These are phyloP conservation scores for Pseudocercospora eumusae DNA, from an alignment of 2,329 filamentous ascomycete genomes.

Conservation along the genomic window DNA sequence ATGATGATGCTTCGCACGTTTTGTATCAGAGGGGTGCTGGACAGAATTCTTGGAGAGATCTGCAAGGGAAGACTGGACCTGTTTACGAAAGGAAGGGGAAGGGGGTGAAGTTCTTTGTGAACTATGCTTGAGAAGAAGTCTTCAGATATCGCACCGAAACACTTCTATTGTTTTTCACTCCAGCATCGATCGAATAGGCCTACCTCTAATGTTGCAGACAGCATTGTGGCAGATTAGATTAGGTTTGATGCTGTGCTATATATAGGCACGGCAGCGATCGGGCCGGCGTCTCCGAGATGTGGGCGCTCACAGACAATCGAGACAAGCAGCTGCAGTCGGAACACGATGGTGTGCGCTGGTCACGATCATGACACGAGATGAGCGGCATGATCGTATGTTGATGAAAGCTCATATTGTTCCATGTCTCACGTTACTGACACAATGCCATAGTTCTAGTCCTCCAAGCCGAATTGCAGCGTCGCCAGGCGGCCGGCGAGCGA, in stretches of 20 bases:
- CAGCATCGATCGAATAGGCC: no score
- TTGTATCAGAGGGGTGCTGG: constrained; percentile 30
- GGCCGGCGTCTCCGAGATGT: neutral
- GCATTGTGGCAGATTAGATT: no score
- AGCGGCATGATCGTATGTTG: constrained; percentile 18
- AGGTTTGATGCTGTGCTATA: no score
- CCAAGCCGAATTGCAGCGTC: constrained; percentile 52
- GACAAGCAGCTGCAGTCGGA: neutral
- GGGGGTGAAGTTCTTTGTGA: constrained; percentile 29
- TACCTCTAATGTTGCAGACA: no score
- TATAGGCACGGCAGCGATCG: neutral
- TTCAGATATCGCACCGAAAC: no score
- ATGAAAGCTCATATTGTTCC: neutral
- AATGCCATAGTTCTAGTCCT: constrained; percentile 41
- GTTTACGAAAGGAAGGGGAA: constrained; percentile 29
- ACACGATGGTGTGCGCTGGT: constrained; percentile 10
- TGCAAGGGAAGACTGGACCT: constrained; percentile 25
- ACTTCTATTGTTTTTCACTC: no score
- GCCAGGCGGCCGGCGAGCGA: constrained; percentile 48
- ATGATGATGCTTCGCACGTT: constrained; percentile 3
- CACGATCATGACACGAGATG: constrained; percentile 26
- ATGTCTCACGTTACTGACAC: constrained; percentile 19
- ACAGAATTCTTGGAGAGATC: constrained; percentile 29
- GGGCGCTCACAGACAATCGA: neutral
- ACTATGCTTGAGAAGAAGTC: constrained; percentile 23